Base-by-base conservation (phyloP, 1,284 basidiomycete genomes). In the Rhodotorula sp. region DNA sequence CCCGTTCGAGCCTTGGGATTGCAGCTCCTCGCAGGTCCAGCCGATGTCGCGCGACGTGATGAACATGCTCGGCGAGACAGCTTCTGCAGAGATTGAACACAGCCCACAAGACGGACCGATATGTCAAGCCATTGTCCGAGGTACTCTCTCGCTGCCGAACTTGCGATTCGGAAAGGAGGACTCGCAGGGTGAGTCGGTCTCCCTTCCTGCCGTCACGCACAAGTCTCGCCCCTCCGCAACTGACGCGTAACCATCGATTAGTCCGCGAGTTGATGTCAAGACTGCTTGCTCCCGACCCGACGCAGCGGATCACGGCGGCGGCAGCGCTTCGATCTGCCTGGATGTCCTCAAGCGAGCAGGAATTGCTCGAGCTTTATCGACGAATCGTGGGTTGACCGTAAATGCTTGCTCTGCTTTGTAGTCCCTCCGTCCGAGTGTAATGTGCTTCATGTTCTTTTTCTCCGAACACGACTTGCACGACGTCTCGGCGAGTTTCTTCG, bases 1-100 rank as follows among this genome's bases (percentile, higher is more conserved):
- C 62, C 69, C 69, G 4, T 70, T 70, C 62, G 69, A 70, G 56
- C 64, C 65, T 39, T 64, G 43, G 29, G 16, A 34, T 6, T n/a
- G 29, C 47, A 58, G 34, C 14, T 20, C 31, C 56, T 26, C 48
- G 26, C 4, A n/a, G 23, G 16, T 52, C 46, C 47, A 34, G 21
- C 15, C 21, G 5, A 12, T 21, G 16, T 47, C 47, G 15, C 34
- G 39, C 6, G 52, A 23, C 23, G 62, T 46, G 15, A 16, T 48
- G 31, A 21, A 12, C 47, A 47, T 51, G 43, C 58, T 69, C 21
- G 67, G 67, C 31, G 49, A 26, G 18, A 43, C 67, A n/a, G 67
- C 62, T 23, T 46, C 26, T 18, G 31, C 34, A 7, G 68, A 65
- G 21, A 51, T 69, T 43, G 48, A 21, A 10, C n/a, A 29, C 39